Conservation (phyloP, 202 grass and related monocot species). For the Eragrostis tef region DNA sequence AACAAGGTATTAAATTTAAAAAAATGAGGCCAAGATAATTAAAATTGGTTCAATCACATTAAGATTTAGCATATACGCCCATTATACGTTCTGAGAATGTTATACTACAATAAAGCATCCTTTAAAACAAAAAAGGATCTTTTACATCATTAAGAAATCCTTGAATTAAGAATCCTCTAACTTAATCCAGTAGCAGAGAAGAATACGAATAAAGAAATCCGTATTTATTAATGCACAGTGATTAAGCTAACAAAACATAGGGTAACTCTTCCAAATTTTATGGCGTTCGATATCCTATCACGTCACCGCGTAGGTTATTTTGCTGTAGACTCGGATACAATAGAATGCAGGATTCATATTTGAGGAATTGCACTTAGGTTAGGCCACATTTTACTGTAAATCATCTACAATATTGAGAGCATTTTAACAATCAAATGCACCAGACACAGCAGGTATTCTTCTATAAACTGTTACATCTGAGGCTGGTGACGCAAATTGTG, state of each 20-base stretch:
- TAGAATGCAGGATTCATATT: neutral
- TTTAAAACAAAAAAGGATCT: neutral
- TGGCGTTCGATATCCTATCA: neutral
- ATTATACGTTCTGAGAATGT: neutral
- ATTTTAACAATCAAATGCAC: conserved; percentile 27
- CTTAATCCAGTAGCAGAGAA: neutral
- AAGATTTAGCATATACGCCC: neutral
- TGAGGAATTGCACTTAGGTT: neutral
- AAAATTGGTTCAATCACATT: conserved; percentile 11
- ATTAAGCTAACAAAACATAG: neutral
- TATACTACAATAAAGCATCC: neutral
- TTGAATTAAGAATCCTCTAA: neutral
- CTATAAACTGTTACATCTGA: neutral
- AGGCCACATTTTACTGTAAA: neutral
- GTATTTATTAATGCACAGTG: neutral
- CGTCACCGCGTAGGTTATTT: neutral
- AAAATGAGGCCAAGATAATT: conserved; percentile 13
- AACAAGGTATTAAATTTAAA: neutral
- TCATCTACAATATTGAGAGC: conserved; percentile 11
- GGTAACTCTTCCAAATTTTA: neutral
- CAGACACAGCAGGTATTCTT: neutral
- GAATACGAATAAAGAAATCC: conserved; percentile 10
- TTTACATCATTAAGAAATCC: neutral
- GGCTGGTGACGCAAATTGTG: neutral
- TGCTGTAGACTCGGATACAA: neutral